Evolutionary conservation across 257 asterid species (phyloP).

Genomic region (Petrea volubilis): DNA sequence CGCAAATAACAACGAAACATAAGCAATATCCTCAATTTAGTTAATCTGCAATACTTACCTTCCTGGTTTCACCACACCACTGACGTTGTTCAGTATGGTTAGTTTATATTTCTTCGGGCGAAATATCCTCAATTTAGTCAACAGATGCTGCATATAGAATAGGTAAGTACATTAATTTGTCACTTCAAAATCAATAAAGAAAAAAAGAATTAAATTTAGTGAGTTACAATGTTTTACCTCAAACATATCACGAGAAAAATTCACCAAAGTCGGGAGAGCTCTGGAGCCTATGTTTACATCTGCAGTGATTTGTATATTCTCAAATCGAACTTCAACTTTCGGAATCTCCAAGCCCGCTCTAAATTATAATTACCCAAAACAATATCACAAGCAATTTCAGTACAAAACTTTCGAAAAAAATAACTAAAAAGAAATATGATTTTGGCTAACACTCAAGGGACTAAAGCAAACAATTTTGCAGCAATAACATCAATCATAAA

Average conservation of each 20-base stretch:
- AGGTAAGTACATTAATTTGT: not conserved
- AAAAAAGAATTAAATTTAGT: not conserved
- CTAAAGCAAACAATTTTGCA: not conserved
- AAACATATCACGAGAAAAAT: conserved; percentile 57
- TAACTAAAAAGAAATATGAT: not conserved
- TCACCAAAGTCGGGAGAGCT: conserved; percentile 82
- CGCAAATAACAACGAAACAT: not conserved
- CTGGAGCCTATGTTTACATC: conserved; percentile 75
- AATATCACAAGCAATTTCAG: conserved; percentile 1
- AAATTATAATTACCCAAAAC: not conserved
- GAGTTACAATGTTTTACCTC: conserved; percentile 49
- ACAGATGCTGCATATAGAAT: conserved; percentile 45
- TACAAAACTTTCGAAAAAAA: not conserved
- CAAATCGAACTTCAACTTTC: conserved; percentile 79
- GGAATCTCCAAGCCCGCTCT: conserved; percentile 79
- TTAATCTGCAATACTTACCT: conserved; percentile 47
- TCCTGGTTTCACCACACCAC: conserved; percentile 80
- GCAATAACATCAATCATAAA: not conserved
- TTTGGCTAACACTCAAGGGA: not conserved
- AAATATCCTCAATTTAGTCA: conserved; percentile 52
- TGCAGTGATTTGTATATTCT: conserved; percentile 60
- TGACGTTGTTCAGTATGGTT: conserved; percentile 64
- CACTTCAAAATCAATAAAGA: not conserved
- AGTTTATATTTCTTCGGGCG: conserved; percentile 55
- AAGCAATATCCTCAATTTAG: too few relatives aligned